Evolutionary conservation across 148 eudicot species (phyloP).

Genomic region (Gaultheria prostrata): DNA sequence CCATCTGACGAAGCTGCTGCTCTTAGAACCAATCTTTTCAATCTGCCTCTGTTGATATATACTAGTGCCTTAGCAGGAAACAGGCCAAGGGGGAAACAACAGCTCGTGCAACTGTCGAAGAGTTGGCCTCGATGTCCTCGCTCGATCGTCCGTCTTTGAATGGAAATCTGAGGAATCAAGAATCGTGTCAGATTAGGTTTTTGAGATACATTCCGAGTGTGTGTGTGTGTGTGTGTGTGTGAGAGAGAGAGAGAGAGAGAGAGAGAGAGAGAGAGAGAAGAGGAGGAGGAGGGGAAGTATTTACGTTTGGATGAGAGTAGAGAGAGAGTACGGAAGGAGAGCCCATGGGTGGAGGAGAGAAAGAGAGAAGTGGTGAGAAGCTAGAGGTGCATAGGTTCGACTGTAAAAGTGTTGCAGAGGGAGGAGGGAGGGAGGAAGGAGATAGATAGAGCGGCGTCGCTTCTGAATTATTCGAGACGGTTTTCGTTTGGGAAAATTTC

Average conservation of each 20-base stretch:
- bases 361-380: not conserved
- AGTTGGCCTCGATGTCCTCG: not conserved
- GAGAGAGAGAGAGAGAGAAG: not conserved
- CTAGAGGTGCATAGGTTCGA: not conserved
- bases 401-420: not conserved
- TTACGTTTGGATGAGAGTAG: constrained; percentile 12
- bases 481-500: no score
- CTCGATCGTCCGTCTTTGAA: not conserved
- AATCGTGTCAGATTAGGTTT: not conserved
- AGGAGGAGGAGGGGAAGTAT: not conserved
- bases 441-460: not conserved
- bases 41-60: constrained; percentile 1
- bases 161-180: not conserved
- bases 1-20: constrained; percentile 23
- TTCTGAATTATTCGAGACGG: not conserved
- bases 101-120: constrained; percentile 7
- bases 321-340: constrained; percentile 46
- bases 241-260: not conserved
- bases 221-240: not conserved
- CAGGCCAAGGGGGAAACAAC: constrained; percentile 11
- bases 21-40: constrained; percentile 26
- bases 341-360: constrained; percentile 21
- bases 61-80: constrained; percentile 17
- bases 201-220: not conserved
- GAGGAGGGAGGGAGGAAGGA: not conserved